These are phyloP conservation scores for Ophiosphaerella narmari DNA, from an alignment of 2,329 filamentous ascomycete genomes.

Conservation along the genomic window DNA sequence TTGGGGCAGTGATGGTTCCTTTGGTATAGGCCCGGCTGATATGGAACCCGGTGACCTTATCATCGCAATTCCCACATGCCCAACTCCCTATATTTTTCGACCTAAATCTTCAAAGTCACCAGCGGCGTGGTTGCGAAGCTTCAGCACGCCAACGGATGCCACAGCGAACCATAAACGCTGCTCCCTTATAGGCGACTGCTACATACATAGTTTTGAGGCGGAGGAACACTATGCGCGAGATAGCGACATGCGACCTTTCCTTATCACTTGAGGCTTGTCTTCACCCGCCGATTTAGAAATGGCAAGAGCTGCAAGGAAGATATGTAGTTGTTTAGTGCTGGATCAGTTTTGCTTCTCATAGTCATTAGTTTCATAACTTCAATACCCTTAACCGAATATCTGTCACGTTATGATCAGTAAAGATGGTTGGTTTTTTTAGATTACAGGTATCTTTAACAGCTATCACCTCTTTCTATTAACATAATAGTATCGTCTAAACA, in stretches of 20 bases:
- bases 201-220: slow-evolving; percentile 1
- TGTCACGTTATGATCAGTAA: too few relatives aligned
- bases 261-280: not conserved
- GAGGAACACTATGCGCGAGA: not conserved
- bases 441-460: too few relatives aligned
- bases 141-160: not conserved
- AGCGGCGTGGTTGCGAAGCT: not conserved
- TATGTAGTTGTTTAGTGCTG: too few relatives aligned
- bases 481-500: too few relatives aligned
- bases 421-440: too few relatives aligned
- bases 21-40: slow-evolving; percentile 1
- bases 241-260: not conserved
- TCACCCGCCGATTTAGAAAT: not conserved
- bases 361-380: too few relatives aligned
- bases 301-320: not conserved
- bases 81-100: not conserved
- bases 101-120: not conserved
- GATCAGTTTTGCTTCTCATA: too few relatives aligned
- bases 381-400: too few relatives aligned
- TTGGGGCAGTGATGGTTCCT: not conserved
- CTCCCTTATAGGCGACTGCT: slow-evolving; percentile 1
- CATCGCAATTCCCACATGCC: not conserved
- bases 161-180: not conserved
- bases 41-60: not conserved
- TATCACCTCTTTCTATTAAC: too few relatives aligned